phyloP scores from a whole-genome alignment of 129 eudicot genomes.

The Deinandra increscens region DNA sequence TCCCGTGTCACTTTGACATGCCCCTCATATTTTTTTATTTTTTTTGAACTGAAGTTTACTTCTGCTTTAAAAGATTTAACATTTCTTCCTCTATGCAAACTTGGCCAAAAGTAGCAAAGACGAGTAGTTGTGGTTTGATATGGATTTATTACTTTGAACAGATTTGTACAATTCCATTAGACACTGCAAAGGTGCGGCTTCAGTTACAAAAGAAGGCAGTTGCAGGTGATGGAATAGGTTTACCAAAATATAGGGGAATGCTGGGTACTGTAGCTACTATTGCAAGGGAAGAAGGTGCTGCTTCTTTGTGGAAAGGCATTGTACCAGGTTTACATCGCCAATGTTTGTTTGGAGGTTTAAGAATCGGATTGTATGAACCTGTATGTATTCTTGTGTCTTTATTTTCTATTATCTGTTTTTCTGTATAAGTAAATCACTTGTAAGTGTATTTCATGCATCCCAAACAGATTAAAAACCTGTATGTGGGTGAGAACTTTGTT shows the following conservation, averaged over 20 bases:
- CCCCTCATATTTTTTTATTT: neutral
- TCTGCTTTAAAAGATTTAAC: neutral
- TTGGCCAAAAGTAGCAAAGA: neutral
- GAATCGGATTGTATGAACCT: conserved; percentile 92
- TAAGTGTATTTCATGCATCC: neutral
- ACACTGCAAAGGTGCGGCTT: conserved; percentile 90
- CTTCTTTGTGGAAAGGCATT: conserved; percentile 87
- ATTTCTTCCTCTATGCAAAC: no score
- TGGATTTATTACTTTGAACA: conserved; percentile 8
- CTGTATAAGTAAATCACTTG: neutral
- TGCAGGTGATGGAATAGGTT: conserved; percentile 30
- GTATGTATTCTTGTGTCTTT: conserved; percentile 31
- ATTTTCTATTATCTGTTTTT: neutral
- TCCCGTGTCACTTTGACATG: neutral
- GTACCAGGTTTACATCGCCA: conserved; percentile 94
- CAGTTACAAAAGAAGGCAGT: conserved; percentile 70
- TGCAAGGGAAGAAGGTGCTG: conserved; percentile 82
- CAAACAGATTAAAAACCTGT: conserved; percentile 62
- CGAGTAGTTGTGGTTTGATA: neutral
- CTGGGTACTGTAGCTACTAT: conserved; percentile 87
- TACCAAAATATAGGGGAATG: conserved; percentile 78
- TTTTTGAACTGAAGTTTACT: no score
- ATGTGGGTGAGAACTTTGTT: conserved; percentile 75
- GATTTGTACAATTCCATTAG: conserved; percentile 77
- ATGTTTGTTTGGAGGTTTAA: conserved; percentile 73